Base-by-base conservation (phyloP, 805 yeast genomes). In the Myxozyma monticola region DNA sequence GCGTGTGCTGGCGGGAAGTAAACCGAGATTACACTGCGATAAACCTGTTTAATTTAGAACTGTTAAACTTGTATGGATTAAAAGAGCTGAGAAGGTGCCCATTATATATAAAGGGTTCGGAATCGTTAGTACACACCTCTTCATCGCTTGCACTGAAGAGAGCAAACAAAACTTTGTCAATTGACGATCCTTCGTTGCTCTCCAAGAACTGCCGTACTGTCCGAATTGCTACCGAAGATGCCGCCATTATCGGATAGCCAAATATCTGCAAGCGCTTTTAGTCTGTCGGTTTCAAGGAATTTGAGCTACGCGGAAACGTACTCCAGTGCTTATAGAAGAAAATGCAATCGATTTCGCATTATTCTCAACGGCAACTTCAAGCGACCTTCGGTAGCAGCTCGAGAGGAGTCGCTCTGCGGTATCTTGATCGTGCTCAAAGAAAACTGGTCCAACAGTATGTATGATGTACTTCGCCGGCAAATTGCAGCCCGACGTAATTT, bases 251-350 rank as follows among this genome's bases (percentile, higher is more conserved):
- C 1, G 58, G 58, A 30, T 52, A 54, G 15, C 57, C 57, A 28
- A 53, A 54, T 0, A 46, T 44, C 58, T 46, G 12, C 15, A 10
- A 10, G 15, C 7, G 18, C 21, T 12, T 20, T n/a, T 18, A 14
- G 14, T 17, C 29, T 9, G 35, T 4, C 21, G 4, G 14, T 3
- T 4, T 9, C 26, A 17, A 29, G 36, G 9, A 26, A 10, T n/a
- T n/a, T n/a, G 9, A 48, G 15, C n/a, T n/a, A 6, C 21, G 35
- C 15, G 18, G 6, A 14, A 1, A 37, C 57, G 18, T 42, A 54
- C 57, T 4, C 58, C 58, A 14, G 58, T 54, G 42, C 58, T 54
- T 22, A 54, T 54, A n/a, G 58, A 45, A 31, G 58, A 39, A 26
- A 54, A 54, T 24, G 57, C 58, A 24, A 54, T 15, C 35, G 58